Base-by-base conservation (phyloP, 768 basidiomycete genomes). In the Hortiboletus flavorubellus region DNA sequence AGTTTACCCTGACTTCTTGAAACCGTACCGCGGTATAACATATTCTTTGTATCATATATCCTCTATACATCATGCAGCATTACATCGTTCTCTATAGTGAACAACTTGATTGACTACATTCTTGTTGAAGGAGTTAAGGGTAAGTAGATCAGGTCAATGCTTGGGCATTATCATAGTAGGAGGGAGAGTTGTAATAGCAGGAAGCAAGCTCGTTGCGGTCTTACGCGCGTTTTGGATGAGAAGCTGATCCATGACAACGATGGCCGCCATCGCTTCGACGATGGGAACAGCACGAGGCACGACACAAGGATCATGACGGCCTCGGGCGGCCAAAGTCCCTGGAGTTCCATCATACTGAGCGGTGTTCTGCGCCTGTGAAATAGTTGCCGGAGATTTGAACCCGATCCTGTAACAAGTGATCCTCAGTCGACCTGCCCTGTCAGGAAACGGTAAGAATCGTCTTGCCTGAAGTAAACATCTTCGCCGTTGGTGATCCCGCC, bases 371-470 rank as follows among this genome's bases (percentile, higher is more conserved):
- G 85, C 77, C 70, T 91, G 93, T 23, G 93, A 91, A 69, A 99
- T 99, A 52, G 97, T 99, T 45, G 97, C 97, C 52, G 97, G 97
- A 16, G 93, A 93, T 76, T 99, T 99, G 84, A 99, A 99, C 10
- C 90, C 95, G 63, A 98, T 81, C 54, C 94, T 97, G 51, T 40
- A 51, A 2, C 21, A 51, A n/a, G 42, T n/a, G 48, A 52, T 49
- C 39, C 54, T 60, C 51, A 67, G 49, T 37, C 38, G 47, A 23
- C 45, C 26, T 23, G 31, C 16, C 43, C 35, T 43, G 39, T 39
- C 40, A 37, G 33, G 44, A 11, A 49, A 49, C 16, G 4, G 23
- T 23, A 42, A 47, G 34, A 44, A 38, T 26, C 5, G 10, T 66
- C 82, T 60, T 64, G 89, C 93, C 93, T 82, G 80, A 99, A 99